Base-by-base conservation (phyloP, 225 moss, liverwort and hornwort genomes). In the Anthoceros angustus region DNA sequence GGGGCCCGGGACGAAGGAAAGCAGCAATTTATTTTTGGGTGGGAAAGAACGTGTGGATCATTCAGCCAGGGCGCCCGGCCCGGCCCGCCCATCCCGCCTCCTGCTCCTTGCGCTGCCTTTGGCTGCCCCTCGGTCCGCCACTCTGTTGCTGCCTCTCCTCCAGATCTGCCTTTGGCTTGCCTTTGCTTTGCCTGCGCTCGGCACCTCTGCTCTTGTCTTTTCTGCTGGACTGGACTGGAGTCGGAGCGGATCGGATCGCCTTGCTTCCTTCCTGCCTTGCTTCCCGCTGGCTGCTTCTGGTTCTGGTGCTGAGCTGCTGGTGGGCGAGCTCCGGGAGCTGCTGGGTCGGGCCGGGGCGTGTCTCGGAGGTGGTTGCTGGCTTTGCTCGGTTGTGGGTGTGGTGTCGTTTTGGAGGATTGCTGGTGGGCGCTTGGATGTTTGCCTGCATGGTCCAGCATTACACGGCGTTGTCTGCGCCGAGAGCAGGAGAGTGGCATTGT, bases 21-120 rank as follows among this genome's bases (percentile, higher is more conserved):
- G 32, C 32, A 32, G 32, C 32, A 32, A 12, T 48, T 48, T 48
- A 48, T 48, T 48, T 48, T 48, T 48, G 46, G 46, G 12, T 48
- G 46, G 46, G 46, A 48, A 48, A 48, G 46, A 48, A 48, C 46
- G 46, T 48, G 46, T 12, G 46, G 46, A 48, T 48, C 46, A 48
- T 48, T 48, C 14, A 48, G 46, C 14, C 12, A 18, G 12, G 46
- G 18, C 14, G 12, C 46, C 5, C 18, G 46, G 3, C 46, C 12
- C 32, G 32, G 32, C 32, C 32, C 32, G 32, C 32, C 32, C 32
- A 32, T 32, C 32, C 32, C 32, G 32, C 32, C 32, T 32, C 32
- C 32, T 48, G 12, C 14, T 18, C 1, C 46, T 12, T 12, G 46
- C 46, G 18, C 5, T 48, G 46, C 46, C 18, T 18, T 12, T 18